A percentile compares a stretch with the other conserved stretches of the same genome.
Evolutionary conservation across 345 rosid species (phyloP).

Genomic region (Camelina neglecta): DNA sequence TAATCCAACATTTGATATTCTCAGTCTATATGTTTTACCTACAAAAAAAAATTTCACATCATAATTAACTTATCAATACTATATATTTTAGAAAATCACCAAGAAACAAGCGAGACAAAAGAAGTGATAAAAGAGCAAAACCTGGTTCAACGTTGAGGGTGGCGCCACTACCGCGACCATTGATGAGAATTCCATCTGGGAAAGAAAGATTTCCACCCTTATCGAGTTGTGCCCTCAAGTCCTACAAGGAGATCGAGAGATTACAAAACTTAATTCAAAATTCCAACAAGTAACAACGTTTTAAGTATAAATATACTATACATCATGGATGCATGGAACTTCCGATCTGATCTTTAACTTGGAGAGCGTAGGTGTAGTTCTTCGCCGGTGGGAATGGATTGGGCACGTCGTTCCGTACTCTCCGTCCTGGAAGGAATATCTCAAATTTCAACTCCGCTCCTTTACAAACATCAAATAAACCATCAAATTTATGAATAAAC

Average conservation of each 20-base stretch:
- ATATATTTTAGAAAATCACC: not conserved
- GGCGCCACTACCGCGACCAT: not conserved
- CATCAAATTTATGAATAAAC: too few relatives aligned
- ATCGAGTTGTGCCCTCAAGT: slow-evolving; percentile 9
- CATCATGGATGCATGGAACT: not conserved
- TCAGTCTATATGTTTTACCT: slow-evolving; percentile 73
- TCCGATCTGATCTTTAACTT: slow-evolving; percentile 34
- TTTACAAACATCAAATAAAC: not conserved
- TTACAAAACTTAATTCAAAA: slow-evolving; percentile 1
- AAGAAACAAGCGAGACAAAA: not conserved
- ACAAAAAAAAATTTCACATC: not conserved
- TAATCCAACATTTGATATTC: slow-evolving; percentile 87
- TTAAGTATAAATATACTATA: too few relatives aligned
- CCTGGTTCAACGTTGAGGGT: slow-evolving; percentile 3
- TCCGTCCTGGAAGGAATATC: slow-evolving; percentile 58
- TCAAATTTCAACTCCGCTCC: slow-evolving; percentile 26
- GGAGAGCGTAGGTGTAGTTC: slow-evolving; percentile 36
- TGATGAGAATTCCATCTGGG: slow-evolving; percentile 21
- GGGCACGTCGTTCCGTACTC: slow-evolving; percentile 90
- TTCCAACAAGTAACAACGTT: not conserved
- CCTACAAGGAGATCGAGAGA: not conserved
- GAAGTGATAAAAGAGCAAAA: not conserved
- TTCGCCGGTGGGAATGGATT: slow-evolving; percentile 58
- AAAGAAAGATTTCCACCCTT: slow-evolving; percentile 20
- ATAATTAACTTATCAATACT: not conserved